Base-by-base conservation (phyloP, 345 rosid genomes). In the Salix dunnii region DNA sequence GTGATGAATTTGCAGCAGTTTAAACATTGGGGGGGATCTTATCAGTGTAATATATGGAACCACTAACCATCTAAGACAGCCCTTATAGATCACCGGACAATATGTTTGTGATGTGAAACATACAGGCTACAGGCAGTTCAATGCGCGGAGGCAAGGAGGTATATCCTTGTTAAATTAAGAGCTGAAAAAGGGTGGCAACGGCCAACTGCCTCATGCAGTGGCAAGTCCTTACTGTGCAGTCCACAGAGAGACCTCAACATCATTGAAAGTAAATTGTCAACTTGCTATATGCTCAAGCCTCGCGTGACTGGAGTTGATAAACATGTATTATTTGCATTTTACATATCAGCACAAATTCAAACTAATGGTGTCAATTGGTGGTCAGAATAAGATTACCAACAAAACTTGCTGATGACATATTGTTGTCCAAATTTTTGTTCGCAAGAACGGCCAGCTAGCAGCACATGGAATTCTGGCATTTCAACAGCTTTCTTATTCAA, bases 401-500 rank as follows among this genome's bases (percentile, higher is more conserved):
- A 51, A 30, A 20, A 7, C 11, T 17, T 23, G 7, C 21, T 27
- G 16, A 16, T 1, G 21, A 60, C 36, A 23, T 40, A 10, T 42
- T 65, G 51, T 58, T 8, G 9, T 75, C 36, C 79, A 68, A 67
- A 71, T 51, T 28, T 60, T 49, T 63, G 21, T 25, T 75, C 53
- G 61, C 9, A 71, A 2, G 30, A 18, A 58, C 5, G 65, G 20
- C 18, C 14, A 30, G 3, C 20, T 18, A 51, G 18, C 21, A 51
- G 58, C 6, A 51, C 6, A 18, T 51, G 38, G 25, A 49, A 67
- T 58, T 49, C 27, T 17, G 10, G 31, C 2, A 21, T 17, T 12
- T 30, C 31, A 3, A 42, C 67, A 63, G 38, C 12, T 48, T 69
- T 73, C 76, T 85, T 87, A 83, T 83, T 82, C 68, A 68, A 67